phyloP scores from a whole-genome alignment of 805 yeast species.

The Zygosaccharomyces siamensis region DNA sequence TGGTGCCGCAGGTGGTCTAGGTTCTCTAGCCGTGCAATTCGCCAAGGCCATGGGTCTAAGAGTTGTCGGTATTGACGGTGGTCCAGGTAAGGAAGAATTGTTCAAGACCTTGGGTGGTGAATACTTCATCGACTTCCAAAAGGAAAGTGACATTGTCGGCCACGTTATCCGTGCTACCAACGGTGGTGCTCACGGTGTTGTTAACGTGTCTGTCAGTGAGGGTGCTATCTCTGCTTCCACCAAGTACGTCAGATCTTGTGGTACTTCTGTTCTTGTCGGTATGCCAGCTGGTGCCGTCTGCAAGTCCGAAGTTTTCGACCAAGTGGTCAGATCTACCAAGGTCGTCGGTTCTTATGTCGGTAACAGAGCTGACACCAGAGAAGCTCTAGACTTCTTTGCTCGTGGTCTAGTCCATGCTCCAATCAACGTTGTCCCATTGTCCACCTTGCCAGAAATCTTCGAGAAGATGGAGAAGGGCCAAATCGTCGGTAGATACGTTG shows the following conservation, averaged over 20 bases:
- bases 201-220: conserved; percentile 72
- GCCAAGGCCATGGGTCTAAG: conserved; percentile 74
- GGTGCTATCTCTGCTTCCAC: conserved; percentile 59
- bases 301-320: conserved; percentile 62
- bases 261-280: conserved; percentile 70
- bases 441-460: conserved; percentile 62
- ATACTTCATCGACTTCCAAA: conserved; percentile 54
- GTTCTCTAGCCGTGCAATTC: conserved; percentile 68
- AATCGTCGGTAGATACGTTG: conserved; percentile 80
- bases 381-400: conserved; percentile 66
- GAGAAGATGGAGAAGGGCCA: conserved; percentile 75
- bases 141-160: conserved; percentile 49
- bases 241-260: conserved; percentile 58
- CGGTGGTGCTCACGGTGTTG: conserved; percentile 75
- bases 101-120: conserved; percentile 63
- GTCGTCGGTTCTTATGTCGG: conserved; percentile 85
- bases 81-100: conserved; percentile 54
- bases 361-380: conserved; percentile 80
- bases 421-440: conserved; percentile 67
- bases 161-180: conserved; percentile 53
- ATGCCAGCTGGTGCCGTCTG: conserved; percentile 77
- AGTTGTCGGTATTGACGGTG: conserved; percentile 68
- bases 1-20: conserved; percentile 80
- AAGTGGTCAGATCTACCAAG: conserved; percentile 66
- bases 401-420: conserved; percentile 67